Evolutionary conservation across 495 filamentous ascomycete genomes (phyloP), one percentile per base, ranked within the genome.

Genomic region (Apodospora peruviana): DNA sequence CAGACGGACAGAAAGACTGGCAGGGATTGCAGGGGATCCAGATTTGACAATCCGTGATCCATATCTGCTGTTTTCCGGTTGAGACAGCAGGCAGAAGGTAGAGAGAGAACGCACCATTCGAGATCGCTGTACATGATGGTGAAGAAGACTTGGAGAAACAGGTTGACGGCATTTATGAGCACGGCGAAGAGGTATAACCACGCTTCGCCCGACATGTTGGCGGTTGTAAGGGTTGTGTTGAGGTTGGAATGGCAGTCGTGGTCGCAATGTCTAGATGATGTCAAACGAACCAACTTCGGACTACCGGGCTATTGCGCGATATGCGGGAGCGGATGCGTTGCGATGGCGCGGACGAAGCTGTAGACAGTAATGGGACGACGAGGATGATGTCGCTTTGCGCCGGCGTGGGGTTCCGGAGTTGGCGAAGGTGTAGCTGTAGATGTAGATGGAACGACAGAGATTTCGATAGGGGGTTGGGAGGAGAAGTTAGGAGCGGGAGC

Each of bases 121-220:
- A 96, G 71, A 80, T 96, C 91, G 70, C 88, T 94, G 73, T 96
- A 99, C 94, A 99, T 99, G 58, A 99, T 99, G 35, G 94, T 99
- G 79, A 99, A 99, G 79, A 99, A 99, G 48, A 99, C 94, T 73
- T 99, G 94, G 43, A 99, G 81, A 72, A 99, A 99, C 57, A 99
- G 81, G 80, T 99, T 99, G 82, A 97, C 93, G 74, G 94, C 94
- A 79, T 99, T 99, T 76, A 99, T 93, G 66, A 99, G 81, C 71
- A 99, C 94, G 72, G 93, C 85, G 70, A 99, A 79, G 59, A 99
- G 85, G 78, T 95, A 99, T 67, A 99, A 80, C 94, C 91, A 98
- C 73, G 91, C 93, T 83, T 98, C 91, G 64, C 91, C 91, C 58
- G 91, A 96, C 91, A 98, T 98, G 53, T 73, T 94, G 75, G 70